Base-by-base conservation (phyloP, 257 asterid species). In the Cynanchum wilfordii region DNA sequence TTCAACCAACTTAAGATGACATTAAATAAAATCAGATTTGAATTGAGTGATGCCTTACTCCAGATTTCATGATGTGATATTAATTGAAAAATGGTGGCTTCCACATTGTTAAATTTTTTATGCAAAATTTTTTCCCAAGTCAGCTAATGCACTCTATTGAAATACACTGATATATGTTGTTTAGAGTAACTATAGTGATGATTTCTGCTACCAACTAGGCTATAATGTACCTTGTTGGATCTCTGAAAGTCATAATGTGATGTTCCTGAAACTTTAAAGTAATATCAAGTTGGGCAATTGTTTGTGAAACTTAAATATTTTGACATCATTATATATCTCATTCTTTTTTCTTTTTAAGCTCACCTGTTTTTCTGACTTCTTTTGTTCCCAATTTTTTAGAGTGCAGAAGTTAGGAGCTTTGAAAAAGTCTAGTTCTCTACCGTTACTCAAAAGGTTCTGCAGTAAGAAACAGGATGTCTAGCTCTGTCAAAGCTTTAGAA, bases 401-500 rank as follows among this genome's bases (percentile, higher is more conserved):
- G 73, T 60, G 71, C 73, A 69, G 76, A 54, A 78, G 54, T 68
- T 52, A 45, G 84, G 68, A 68, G 72, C 78, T 82, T 69, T 75
- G 11, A 42, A 45, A 74, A 66, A 66, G 44, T 83, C 68, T 63
- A 57, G 54, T 71, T 76, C 71, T 57, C 57, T 47, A 9, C 22
- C 70, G 69, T 77, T 78, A 27, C 73, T 66, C 54, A 65, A 29
- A 75, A 74, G 78, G 66, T 67, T 50, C 64, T 24, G 66, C 30
- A 16, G 33, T 63, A 45, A 73, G 77, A 80, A 77, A 77, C 79
- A 80, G 62, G 73, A 92, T 92, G 98, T 82, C 97, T 74, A 81
- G 71, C 82, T 68, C 92, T 33, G 80, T 81, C 47, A 92, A 90
- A 83, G 77, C 86, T 79, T 79, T 90, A 79, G 98, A 93, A 79